These are phyloP conservation scores for Fusarium vanettenii DNA, from an alignment of 2,329 filamentous ascomycete genomes.

Conservation along the genomic window DNA sequence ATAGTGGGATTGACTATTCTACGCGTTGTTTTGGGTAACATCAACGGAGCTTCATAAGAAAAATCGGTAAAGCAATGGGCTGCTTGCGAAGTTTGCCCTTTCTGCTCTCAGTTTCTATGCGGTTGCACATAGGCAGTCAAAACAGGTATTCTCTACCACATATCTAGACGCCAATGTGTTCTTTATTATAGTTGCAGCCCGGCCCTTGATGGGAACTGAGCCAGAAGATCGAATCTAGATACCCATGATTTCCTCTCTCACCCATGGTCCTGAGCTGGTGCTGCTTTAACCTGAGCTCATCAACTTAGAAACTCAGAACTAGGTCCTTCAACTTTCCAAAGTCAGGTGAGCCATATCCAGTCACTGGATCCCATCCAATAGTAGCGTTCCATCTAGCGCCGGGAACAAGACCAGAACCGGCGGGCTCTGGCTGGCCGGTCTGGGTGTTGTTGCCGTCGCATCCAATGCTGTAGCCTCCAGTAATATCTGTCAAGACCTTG, in stretches of 20 bases:
- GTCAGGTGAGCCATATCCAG: neutral
- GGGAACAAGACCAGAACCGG: neutral
- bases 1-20: neutral
- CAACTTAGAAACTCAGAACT: neutral
- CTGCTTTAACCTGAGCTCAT: neutral
- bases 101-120: too few relatives aligned
- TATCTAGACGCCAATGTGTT: neutral
- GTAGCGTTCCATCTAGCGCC: neutral
- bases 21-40: neutral
- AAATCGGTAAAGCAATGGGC: neutral
- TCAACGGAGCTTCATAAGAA: neutral
- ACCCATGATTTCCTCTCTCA: neutral
- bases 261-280: neutral
- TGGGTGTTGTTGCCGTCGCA: neutral
- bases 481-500: neutral
- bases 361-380: neutral
- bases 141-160: too few relatives aligned
- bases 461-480: neutral
- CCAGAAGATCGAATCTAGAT: neutral
- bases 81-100: too few relatives aligned
- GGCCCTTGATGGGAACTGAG: too few relatives aligned
- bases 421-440: neutral
- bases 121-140: too few relatives aligned
- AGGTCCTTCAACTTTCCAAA: neutral
- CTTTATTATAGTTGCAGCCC: too few relatives aligned